Evolutionary conservation across 192 early-diverging fungal genomes (phyloP).

Genomic region (Helicostylum pulchrum): DNA sequence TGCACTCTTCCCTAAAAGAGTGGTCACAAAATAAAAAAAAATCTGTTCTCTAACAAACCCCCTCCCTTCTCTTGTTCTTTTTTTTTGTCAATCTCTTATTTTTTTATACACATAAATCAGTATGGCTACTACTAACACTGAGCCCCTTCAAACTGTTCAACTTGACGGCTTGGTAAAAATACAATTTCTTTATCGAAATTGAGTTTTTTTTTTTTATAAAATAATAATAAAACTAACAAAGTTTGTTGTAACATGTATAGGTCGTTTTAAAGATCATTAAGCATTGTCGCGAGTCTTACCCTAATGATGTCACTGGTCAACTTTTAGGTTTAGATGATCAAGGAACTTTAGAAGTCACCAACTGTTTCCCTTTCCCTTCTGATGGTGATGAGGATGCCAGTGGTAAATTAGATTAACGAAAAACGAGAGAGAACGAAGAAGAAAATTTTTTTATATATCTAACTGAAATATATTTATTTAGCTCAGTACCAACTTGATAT

Average conservation of each 20-base stretch:
- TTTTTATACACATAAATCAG: background rate
- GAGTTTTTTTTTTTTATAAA: background rate
- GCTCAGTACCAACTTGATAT: conserved; percentile 92
- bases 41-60: background rate
- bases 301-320: conserved; percentile 81
- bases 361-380: conserved; percentile 82
- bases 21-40: too few species aligned
- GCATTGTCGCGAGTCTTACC: conserved; percentile 86
- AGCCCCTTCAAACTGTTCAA: conserved; percentile 62
- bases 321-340: conserved; percentile 91
- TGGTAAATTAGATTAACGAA: conserved; percentile 40
- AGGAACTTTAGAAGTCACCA: conserved; percentile 89
- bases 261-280: conserved; percentile 97
- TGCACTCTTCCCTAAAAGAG: too few species aligned
- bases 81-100: background rate
- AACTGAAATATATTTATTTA: conserved; percentile 8
- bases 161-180: conserved; percentile 69
- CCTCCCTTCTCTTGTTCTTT: background rate
- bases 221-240: background rate
- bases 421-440: background rate
- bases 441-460: background rate
- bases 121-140: conserved; percentile 23
- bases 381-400: conserved; percentile 47
- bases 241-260: conserved; percentile 27
- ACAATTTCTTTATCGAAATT: background rate